phyloP scores from a whole-genome alignment of 345 rosid species.

The Aquilaria sinensis region DNA sequence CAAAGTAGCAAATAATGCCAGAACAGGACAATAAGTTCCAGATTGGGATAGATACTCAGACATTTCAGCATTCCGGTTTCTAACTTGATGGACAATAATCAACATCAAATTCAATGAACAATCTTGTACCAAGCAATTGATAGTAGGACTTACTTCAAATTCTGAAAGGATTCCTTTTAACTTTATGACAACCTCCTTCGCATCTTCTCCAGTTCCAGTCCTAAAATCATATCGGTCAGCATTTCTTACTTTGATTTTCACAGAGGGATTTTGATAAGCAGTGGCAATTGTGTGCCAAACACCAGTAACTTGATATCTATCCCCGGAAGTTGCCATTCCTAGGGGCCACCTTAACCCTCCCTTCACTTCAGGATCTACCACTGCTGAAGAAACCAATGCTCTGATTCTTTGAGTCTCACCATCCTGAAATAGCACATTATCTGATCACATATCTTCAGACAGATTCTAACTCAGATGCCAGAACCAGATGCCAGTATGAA shows the following conservation, averaged over 20 bases:
- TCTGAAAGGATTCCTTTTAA: conserved; percentile 43
- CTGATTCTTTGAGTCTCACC: conserved; percentile 41
- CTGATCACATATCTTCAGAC: neutral
- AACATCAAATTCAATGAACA: no score
- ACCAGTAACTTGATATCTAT: conserved; percentile 37
- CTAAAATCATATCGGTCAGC: conserved; percentile 53
- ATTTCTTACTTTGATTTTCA: conserved; percentile 43
- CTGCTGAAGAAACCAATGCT: conserved; percentile 37
- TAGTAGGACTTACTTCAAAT: conserved; percentile 18
- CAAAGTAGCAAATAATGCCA: neutral
- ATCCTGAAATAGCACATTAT: conserved; percentile 33
- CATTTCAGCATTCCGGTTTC: no score
- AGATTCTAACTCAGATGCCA: neutral
- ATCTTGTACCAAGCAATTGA: no score
- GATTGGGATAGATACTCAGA: no score
- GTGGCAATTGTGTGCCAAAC: conserved; percentile 38
- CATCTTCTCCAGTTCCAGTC: conserved; percentile 27
- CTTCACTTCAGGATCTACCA: conserved; percentile 49
- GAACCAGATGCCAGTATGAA: no score
- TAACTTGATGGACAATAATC: no score
- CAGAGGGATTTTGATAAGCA: conserved; percentile 30
- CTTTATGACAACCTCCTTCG: conserved; percentile 34
- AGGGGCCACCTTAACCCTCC: conserved; percentile 71
- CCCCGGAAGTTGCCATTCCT: conserved; percentile 31
- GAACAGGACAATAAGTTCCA: neutral